Conservation (phyloP, 495 filamentous ascomycete species). For the Aspergillus sparsus region DNA sequence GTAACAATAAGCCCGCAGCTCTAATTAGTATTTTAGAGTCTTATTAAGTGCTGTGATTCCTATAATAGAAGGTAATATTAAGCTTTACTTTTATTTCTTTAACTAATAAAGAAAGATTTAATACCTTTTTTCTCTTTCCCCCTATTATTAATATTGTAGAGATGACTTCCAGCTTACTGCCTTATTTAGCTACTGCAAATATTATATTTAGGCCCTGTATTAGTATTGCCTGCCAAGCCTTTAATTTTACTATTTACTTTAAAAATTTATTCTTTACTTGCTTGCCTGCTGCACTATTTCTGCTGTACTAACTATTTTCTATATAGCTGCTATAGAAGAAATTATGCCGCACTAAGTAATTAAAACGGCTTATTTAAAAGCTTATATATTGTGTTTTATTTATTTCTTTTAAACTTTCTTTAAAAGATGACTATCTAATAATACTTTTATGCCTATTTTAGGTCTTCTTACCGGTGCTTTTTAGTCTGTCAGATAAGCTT, state of each 20-base stretch:
- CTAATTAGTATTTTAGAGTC: too few species aligned
- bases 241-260: conserved; percentile 14
- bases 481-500: conserved; percentile 12
- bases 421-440: background rate
- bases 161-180: too few species aligned
- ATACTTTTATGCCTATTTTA: background rate
- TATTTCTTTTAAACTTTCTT: too few species aligned
- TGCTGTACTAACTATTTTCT: background rate
- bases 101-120: too few species aligned
- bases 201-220: conserved; percentile 7
- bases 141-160: too few species aligned
- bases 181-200: background rate
- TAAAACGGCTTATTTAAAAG: conserved; percentile 1
- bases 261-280: conserved; percentile 7
- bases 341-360: conserved; percentile 3
- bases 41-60: background rate
- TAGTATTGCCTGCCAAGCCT: conserved; percentile 5
- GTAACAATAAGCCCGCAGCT: too few species aligned
- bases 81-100: too few species aligned
- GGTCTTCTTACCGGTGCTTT: background rate
- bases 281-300: conserved; percentile 8
- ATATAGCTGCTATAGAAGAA: background rate
- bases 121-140: too few species aligned
- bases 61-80: too few species aligned
- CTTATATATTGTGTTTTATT: conserved; percentile 1